These are phyloP conservation scores for Geosmithia flava DNA, from an alignment of 2,329 filamentous ascomycete genomes.

Conservation along the genomic window DNA sequence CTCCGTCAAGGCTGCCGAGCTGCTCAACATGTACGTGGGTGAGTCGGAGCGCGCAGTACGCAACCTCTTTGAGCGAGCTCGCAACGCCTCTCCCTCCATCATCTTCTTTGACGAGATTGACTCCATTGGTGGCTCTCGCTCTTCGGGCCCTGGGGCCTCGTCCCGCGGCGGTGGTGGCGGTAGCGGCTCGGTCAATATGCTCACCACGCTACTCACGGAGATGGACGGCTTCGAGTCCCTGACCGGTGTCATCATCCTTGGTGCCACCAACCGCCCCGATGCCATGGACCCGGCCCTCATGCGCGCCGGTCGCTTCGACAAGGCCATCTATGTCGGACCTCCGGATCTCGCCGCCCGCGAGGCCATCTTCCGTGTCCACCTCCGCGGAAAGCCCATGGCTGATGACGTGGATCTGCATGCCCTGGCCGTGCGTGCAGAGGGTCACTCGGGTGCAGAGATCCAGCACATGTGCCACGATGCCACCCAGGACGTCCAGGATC, in stretches of 20 bases:
- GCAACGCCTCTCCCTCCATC: slow-evolving; percentile 77
- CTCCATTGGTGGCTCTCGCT: slow-evolving; percentile 53
- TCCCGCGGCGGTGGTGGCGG: slow-evolving; percentile 8
- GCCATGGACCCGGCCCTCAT: slow-evolving; percentile 76
- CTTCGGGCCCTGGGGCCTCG: slow-evolving; percentile 28
- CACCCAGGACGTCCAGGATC: slow-evolving; percentile 27
- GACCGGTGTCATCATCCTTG: slow-evolving; percentile 74
- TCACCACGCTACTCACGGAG: slow-evolving; percentile 82
- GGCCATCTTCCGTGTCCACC: slow-evolving; percentile 63
- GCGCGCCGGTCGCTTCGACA: slow-evolving; percentile 75
- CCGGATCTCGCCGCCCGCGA: slow-evolving; percentile 61
- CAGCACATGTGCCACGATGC: slow-evolving; percentile 36
- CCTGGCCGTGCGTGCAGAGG: slow-evolving; percentile 55
- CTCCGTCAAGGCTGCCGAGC: slow-evolving; percentile 83
- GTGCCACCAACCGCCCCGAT: slow-evolving; percentile 84
- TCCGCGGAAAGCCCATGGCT: slow-evolving; percentile 44
- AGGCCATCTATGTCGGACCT: slow-evolving; percentile 73
- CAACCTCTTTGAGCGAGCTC: slow-evolving; percentile 74
- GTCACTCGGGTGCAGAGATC: slow-evolving; percentile 80
- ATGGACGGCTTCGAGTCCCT: slow-evolving; percentile 90
- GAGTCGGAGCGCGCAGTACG: slow-evolving; percentile 82
- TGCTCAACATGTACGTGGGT: slow-evolving; percentile 94
- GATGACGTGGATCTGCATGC: slow-evolving; percentile 52
- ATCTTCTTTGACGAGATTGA: slow-evolving; percentile 98
- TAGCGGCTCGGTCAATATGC: slow-evolving; percentile 58